Evolutionary conservation across 73 alveolate species (phyloP), one percentile per base, ranked within the genome.

Genomic region (Paramecium tetraurelia): DNA sequence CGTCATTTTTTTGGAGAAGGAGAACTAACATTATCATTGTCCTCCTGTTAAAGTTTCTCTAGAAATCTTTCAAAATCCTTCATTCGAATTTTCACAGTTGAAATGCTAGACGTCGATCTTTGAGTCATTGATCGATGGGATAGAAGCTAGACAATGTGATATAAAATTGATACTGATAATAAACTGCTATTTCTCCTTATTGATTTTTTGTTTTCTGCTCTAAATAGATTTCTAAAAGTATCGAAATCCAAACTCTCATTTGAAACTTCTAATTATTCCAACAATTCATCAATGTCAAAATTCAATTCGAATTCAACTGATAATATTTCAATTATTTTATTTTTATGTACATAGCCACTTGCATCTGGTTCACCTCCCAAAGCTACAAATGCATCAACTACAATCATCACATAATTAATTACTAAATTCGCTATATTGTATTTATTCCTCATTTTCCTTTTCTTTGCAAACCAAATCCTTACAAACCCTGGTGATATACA

Each of bases 321-420:
- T 38, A 95, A 89, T 57, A 95, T 93, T n/a, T 92, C 92, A 11
- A 93, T 85, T 10, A 95, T 86, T 10, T 93, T 89, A 68, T 76
- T 53, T 85, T 95, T 93, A 50, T 93, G 53, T 22, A 95, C 90
- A 44, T 86, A 68, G 8, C 96, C 98, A 16, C 86, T 89, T 22
- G 92, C 92, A 40, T 86, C 92, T 2, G 94, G 94, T 44, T 84
- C 93, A 12, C 98, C 98, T 59, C 98, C 98, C 53, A 95, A 85
- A 16, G 98, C 98, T 5, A 95, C 96, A 86, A 95, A 95, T 11
- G 98, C 96, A 86, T 95, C 98, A 85, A 95, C 96, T 94, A 53
- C 21, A 3, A 53, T 53, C 11, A 18, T 53, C 5, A 53, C 14
- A 53, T 53, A 53, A 53, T 53, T 48, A 63, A 11, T 63, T 63